phyloP scores from a whole-genome alignment of 345 rosid genomes.

The Draba incana region DNA sequence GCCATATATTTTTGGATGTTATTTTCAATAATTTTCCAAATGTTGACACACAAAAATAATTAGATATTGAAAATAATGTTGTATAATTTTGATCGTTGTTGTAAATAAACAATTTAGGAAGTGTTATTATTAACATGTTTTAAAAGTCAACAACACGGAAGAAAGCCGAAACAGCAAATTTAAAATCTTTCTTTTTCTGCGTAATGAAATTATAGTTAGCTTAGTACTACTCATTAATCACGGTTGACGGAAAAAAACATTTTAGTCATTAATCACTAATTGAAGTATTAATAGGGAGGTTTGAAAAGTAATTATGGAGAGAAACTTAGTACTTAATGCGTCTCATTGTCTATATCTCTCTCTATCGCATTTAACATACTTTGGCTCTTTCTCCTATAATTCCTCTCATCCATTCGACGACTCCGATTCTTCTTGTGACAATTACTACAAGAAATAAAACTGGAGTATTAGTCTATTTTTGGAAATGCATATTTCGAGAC shows the following conservation, averaged over 20 bases:
- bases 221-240: conserved; percentile 9
- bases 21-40: neutral
- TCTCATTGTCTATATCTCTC: conserved; percentile 4
- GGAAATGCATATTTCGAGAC: conserved; percentile 15
- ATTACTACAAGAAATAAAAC: conserved; percentile 7
- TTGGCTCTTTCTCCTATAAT: conserved; percentile 37
- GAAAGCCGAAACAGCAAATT: conserved; percentile 21
- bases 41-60: neutral
- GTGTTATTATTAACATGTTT: conserved; percentile 8
- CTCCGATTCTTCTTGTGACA: conserved; percentile 17
- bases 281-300: conserved; percentile 22
- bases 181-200: neutral
- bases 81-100: conserved; percentile 15
- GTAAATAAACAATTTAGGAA: conserved; percentile 22
- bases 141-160: conserved; percentile 22
- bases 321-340: conserved; percentile 33
- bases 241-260: neutral
- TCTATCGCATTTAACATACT: conserved; percentile 26
- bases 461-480: conserved; percentile 1
- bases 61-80: conserved; percentile 11
- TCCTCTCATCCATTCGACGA: conserved; percentile 38
- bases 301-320: conserved; percentile 33
- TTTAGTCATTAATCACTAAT: conserved; percentile 25
- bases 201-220: conserved; percentile 6
- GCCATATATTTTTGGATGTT: conserved; percentile 1